Evolutionary conservation across 2,329 filamentous ascomycete genomes (phyloP).

Genomic region (Phoma sp.): DNA sequence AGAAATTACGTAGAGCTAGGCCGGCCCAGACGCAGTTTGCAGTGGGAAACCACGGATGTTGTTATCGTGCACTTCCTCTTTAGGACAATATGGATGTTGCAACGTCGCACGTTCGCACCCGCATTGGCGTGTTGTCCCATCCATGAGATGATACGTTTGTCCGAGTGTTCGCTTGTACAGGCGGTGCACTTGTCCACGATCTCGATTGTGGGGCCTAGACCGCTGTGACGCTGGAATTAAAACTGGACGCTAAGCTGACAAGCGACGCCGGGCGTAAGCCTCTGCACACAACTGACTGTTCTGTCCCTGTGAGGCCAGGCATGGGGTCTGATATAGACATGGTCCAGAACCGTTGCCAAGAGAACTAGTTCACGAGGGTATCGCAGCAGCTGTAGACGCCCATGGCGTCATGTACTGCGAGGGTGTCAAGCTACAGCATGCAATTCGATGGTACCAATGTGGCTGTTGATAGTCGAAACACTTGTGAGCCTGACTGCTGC

Average conservation of each 20-base stretch:
- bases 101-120: not conserved
- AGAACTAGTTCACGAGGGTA: conserved; percentile 17
- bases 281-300: conserved; percentile 1
- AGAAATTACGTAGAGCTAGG: conserved; percentile 6
- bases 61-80: conserved; percentile 12
- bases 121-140: conserved; percentile 1
- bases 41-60: conserved; percentile 1
- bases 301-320: conserved; percentile 1
- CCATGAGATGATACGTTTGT: conserved; percentile 1
- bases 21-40: conserved; percentile 1
- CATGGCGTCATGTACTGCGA: conserved; percentile 27
- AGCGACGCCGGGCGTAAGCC: conserved; percentile 10
- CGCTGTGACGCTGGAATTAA: conserved; percentile 3
- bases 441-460: not conserved
- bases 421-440: not conserved
- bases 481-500: not conserved
- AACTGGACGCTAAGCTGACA: conserved; percentile 12
- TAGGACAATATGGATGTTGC: conserved; percentile 1
- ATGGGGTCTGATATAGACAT: conserved; percentile 6
- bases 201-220: conserved; percentile 17
- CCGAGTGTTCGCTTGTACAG: not conserved
- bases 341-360: conserved; percentile 39
- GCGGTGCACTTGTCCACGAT: conserved; percentile 6
- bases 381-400: conserved; percentile 1
- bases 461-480: not conserved